Percentiles rank a stretch among this genome's conserved stretches.
Evolutionary conservation across 371 early-diverging fungal species (phyloP).

Genomic region (Mortierella sp.): DNA sequence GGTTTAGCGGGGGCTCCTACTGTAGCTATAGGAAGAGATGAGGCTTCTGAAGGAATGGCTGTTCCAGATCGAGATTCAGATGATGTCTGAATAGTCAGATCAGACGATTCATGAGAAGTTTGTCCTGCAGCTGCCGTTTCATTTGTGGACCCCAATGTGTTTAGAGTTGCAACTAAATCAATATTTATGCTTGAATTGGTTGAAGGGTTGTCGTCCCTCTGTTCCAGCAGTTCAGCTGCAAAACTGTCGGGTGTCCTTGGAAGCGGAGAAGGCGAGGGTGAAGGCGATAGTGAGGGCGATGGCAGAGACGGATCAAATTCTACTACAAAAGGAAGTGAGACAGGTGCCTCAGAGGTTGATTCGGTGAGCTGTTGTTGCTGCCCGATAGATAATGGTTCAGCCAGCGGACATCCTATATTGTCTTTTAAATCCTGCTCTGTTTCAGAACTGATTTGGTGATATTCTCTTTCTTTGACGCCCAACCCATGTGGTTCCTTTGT

Average conservation of each 20-base stretch:
- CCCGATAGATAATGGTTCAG: neutral
- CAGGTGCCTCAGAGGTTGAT: neutral
- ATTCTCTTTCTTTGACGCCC: neutral
- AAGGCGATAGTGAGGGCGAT: slow-evolving; percentile 1
- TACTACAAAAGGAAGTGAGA: neutral
- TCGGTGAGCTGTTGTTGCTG: neutral
- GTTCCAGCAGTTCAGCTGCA: neutral
- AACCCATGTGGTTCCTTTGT: neutral
- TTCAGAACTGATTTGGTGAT: neutral
- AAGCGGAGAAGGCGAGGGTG: neutral
- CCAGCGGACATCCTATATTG: neutral
- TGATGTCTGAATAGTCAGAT: neutral
- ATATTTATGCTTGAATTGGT: neutral
- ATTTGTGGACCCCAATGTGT: neutral
- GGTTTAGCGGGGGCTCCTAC: too few relatives aligned
- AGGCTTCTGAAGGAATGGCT: neutral
- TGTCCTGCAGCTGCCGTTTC: neutral
- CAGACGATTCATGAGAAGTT: neutral
- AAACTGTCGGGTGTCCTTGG: slow-evolving; percentile 3
- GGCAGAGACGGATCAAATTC: neutral
- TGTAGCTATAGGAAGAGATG: neutral
- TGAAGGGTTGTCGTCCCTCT: neutral
- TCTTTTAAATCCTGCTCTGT: neutral
- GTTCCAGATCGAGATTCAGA: neutral
- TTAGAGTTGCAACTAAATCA: neutral